phyloP scores from a whole-genome alignment of 345 rosid genomes.

The Bruguiera gymnorhiza region DNA sequence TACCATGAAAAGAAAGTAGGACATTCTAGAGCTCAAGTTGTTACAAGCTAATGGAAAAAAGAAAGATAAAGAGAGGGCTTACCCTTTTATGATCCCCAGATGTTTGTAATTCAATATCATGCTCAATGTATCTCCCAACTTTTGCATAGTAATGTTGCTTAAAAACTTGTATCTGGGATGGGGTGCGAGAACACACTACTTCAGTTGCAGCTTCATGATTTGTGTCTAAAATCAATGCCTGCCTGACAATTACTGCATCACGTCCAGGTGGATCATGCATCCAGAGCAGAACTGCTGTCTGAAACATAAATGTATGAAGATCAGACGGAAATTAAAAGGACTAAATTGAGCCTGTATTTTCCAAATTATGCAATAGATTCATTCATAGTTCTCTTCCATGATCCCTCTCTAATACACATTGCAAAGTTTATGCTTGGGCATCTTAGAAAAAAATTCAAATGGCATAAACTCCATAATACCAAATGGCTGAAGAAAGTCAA shows the following conservation, averaged over 20 bases:
- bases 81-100: conserved; percentile 58
- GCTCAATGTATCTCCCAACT: conserved; percentile 45
- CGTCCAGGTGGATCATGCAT: conserved; percentile 62
- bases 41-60: background rate
- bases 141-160: conserved; percentile 51
- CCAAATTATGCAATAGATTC: too few species aligned
- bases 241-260: conserved; percentile 50
- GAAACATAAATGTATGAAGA: conserved; percentile 11
- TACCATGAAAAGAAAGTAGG: background rate
- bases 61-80: conserved; percentile 6
- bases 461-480: background rate
- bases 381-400: background rate
- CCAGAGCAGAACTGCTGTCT: conserved; percentile 66
- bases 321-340: background rate
- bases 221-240: conserved; percentile 18
- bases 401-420: too few species aligned
- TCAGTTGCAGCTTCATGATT: conserved; percentile 46
- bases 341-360: background rate
- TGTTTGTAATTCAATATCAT: conserved; percentile 34
- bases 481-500: conserved; percentile 4
- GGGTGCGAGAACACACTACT: conserved; percentile 63
- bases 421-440: too few species aligned
- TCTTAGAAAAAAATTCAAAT: background rate
- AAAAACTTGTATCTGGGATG: conserved; percentile 58
- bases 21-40: background rate